phyloP scores from a whole-genome alignment of 2,329 filamentous ascomycete genomes.

The Monilinia vaccinii-corymbosi region DNA sequence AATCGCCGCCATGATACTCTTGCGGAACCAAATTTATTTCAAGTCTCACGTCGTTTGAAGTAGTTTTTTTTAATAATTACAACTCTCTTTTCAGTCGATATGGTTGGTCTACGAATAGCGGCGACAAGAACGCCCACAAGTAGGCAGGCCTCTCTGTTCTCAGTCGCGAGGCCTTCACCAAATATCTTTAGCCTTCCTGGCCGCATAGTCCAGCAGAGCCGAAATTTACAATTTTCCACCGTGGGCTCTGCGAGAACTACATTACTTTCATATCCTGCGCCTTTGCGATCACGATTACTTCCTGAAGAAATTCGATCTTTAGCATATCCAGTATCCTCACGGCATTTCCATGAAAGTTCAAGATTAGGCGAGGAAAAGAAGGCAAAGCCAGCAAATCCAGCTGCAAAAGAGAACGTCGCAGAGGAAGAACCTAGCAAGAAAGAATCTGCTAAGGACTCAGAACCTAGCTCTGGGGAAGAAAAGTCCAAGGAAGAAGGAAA shows the following conservation, averaged over 20 bases:
- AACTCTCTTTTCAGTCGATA: slow-evolving; percentile 15
- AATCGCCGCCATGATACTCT: slow-evolving; percentile 16
- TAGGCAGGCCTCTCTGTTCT: slow-evolving; percentile 20
- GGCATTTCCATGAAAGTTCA: slow-evolving; percentile 22
- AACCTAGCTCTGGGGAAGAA: slow-evolving; percentile 17
- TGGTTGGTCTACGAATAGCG: slow-evolving; percentile 26
- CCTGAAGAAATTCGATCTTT: slow-evolving; percentile 25
- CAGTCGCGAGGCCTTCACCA: slow-evolving; percentile 28
- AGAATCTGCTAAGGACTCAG: slow-evolving; percentile 17
- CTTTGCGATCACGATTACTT: slow-evolving; percentile 32
- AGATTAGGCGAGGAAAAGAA: slow-evolving; percentile 24
- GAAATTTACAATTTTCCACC: slow-evolving; percentile 22
- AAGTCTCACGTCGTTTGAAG: slow-evolving; percentile 5
- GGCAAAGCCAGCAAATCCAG: slow-evolving; percentile 11
- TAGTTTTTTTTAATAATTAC: slow-evolving; percentile 3
- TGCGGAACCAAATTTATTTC: slow-evolving; percentile 16
- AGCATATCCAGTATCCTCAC: slow-evolving; percentile 7
- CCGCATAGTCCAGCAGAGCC: slow-evolving; percentile 30
- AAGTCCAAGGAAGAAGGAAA: slow-evolving; percentile 24
- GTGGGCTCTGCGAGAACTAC: slow-evolving; percentile 29
- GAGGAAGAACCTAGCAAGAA: slow-evolving; percentile 15
- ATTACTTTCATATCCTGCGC: slow-evolving; percentile 32
- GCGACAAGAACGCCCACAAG: slow-evolving; percentile 22
- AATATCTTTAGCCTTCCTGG: slow-evolving; percentile 27
- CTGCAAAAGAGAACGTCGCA: slow-evolving; percentile 10